Conservation (phyloP, 108 stramenopile species). For the Cyclotella choctawhatcheeana region DNA sequence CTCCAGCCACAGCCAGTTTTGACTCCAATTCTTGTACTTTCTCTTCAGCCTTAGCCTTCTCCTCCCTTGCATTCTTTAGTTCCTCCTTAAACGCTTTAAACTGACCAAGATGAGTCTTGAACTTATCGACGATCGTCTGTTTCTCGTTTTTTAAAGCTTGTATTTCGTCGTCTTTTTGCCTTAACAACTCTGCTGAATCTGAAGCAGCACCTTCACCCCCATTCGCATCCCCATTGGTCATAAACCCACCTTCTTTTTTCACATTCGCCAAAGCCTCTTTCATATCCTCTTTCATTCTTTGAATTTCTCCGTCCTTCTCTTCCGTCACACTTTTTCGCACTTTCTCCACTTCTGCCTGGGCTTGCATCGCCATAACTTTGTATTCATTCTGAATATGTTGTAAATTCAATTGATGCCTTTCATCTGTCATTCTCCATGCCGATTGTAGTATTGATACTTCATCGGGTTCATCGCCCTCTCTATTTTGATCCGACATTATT, state of each 20-base stretch:
- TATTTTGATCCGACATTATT: not conserved
- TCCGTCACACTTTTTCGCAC: slow-evolving; percentile 36
- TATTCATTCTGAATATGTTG: slow-evolving; percentile 69
- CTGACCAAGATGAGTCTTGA: slow-evolving; percentile 19
- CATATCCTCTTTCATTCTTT: slow-evolving; percentile 47
- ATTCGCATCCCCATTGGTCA: slow-evolving; percentile 26
- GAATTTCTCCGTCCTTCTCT: slow-evolving; percentile 49
- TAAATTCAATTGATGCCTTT: slow-evolving; percentile 61
- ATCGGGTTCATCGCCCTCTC: slow-evolving; percentile 8
- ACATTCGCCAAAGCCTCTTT: slow-evolving; percentile 42
- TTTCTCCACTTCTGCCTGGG: slow-evolving; percentile 59
- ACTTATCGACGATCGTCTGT: slow-evolving; percentile 27
- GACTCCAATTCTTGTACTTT: slow-evolving; percentile 32
- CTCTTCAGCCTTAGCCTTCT: slow-evolving; percentile 17
- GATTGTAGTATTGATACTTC: slow-evolving; percentile 57
- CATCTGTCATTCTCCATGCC: slow-evolving; percentile 66
- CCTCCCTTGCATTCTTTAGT: slow-evolving; percentile 38
- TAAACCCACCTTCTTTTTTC: slow-evolving; percentile 32
- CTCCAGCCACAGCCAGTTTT: not conserved
- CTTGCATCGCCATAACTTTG: slow-evolving; percentile 52
- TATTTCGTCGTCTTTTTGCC: slow-evolving; percentile 23
- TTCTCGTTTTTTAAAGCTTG: slow-evolving; percentile 23
- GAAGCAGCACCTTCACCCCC: slow-evolving; percentile 7
- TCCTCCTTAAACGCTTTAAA: slow-evolving; percentile 42
- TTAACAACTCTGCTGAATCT: not conserved